Conservation (phyloP, 108 stramenopile genomes). For the Mayamaea pseudoterrestris region DNA sequence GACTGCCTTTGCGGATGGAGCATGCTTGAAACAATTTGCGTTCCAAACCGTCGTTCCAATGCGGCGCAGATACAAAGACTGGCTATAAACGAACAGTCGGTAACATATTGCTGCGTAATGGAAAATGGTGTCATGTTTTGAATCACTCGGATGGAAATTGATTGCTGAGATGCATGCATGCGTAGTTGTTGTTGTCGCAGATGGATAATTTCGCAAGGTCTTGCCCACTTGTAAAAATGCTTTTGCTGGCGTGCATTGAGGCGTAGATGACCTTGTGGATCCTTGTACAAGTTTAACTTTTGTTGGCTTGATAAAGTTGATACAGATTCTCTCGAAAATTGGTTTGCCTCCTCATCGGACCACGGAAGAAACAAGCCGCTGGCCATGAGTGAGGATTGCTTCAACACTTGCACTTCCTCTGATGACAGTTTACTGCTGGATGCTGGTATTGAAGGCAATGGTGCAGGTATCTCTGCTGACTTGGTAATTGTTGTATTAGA, state of each 20-base stretch:
- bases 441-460: neutral
- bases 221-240: constrained; percentile 50
- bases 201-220: constrained; percentile 48
- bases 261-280: constrained; percentile 44
- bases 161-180: constrained; percentile 10
- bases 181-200: constrained; percentile 14
- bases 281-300: constrained; percentile 8
- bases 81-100: constrained; percentile 90
- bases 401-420: constrained; percentile 54
- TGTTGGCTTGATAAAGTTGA: neutral
- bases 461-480: neutral
- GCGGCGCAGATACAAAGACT: constrained; percentile 80
- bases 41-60: constrained; percentile 61
- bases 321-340: constrained; percentile 7
- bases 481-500: constrained; percentile 5
- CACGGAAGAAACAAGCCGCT: constrained; percentile 62
- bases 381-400: constrained; percentile 38
- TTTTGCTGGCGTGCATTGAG: constrained; percentile 45
- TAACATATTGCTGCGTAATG: constrained; percentile 74
- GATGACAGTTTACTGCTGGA: constrained; percentile 16
- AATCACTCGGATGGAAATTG: constrained; percentile 26
- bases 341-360: constrained; percentile 52
- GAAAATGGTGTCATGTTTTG: constrained; percentile 40
- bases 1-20: constrained; percentile 68
- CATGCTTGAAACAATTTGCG: constrained; percentile 50